A percentile compares a stretch with the other conserved stretches of the same genome.
Conservation (phyloP, 352 stramenopile species). For the Phytophthora pseudosyringae region DNA sequence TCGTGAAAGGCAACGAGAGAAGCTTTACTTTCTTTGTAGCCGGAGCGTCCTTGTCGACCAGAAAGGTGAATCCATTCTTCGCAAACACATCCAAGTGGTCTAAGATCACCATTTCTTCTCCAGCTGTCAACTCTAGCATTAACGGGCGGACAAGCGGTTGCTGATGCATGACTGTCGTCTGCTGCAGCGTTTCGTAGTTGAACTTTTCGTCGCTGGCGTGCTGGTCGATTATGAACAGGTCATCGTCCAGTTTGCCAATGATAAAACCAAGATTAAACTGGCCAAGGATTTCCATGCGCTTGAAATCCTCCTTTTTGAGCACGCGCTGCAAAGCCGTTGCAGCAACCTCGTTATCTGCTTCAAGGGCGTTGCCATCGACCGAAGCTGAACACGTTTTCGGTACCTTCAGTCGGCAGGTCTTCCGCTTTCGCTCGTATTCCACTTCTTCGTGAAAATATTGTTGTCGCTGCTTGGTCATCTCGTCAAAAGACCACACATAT, state of each 20-base stretch:
- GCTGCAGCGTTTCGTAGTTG: conserved; percentile 76
- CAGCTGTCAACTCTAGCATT: conserved; percentile 91
- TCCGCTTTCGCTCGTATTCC: conserved; percentile 38
- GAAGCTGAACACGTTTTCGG: conserved; percentile 48
- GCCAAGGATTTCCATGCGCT: conserved; percentile 92
- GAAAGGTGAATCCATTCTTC: conserved; percentile 94
- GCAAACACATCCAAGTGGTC: conserved; percentile 95
- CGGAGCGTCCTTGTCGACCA: conserved; percentile 53
- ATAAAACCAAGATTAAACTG: conserved; percentile 99
- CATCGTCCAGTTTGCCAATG: conserved; percentile 86
- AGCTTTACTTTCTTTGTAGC: conserved; percentile 73
- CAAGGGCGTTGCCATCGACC: conserved; percentile 10
- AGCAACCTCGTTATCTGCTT: conserved; percentile 48
- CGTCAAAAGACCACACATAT: conserved; percentile 47
- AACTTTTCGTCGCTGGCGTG: conserved; percentile 97
- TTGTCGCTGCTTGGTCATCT: conserved; percentile 47
- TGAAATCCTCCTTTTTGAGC: conserved; percentile 93
- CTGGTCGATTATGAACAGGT: conserved; percentile 99
- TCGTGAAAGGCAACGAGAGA: conserved; percentile 86
- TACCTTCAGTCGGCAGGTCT: conserved; percentile 39
- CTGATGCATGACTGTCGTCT: conserved; percentile 93
- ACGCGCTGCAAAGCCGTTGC: conserved; percentile 70
- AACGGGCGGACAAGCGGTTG: conserved; percentile 95
- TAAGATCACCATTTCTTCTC: conserved; percentile 94
- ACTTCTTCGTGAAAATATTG: conserved; percentile 56